Evolutionary conservation across 768 basidiomycete genomes (phyloP), one percentile per base, ranked within the genome.

Genomic region (Termitomyces sp.): DNA sequence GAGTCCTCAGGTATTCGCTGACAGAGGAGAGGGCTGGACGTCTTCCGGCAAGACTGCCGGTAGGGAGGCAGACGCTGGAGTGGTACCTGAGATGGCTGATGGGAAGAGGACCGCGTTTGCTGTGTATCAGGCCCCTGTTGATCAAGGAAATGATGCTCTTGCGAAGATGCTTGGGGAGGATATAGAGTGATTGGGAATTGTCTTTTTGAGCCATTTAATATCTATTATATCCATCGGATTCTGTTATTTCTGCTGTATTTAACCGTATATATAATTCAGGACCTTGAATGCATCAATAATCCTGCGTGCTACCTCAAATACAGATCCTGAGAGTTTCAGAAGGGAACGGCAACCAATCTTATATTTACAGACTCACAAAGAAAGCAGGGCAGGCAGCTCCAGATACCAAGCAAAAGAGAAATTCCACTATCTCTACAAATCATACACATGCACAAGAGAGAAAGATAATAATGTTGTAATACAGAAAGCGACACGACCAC

Each of bases 1-100:
- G 32, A 77, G 86, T 35, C 83, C 82, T 0, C 83, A 83, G 38
- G 90, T 92, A 51, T 93, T 90, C 62, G 73, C 74, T 22, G 84
- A 83, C 46, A 79, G 92, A 57, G 80, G 82, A 7, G 80, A 81
- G 53, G 91, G 91, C 0, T 93, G 91, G 92, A 83, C 80, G 50
- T 86, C 84, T 32, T 73, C 70, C 0, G 70, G 72, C 22, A 63
- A 60, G 50, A 50, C 43, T 14, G 40, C 10, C 1, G 47, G 12
- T 40, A 45, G 30, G 36, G 54, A 54, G 44, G 53, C n/a, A 20
- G 59, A 44, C 20, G 61, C 30, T 22, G 57, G 45, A 30, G 51
- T 26, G 24, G 42, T 53, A 10, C 50, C 50, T 22, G 59, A 58
- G 20, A 48, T 38, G 22, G 51, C 44, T 0, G 63, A 54, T 14